A percentile compares a stretch with the other conserved stretches of the same genome.
These are phyloP conservation scores for Penicillium sp. DNA, from an alignment of 2,329 filamentous ascomycete genomes.

Conservation along the genomic window DNA sequence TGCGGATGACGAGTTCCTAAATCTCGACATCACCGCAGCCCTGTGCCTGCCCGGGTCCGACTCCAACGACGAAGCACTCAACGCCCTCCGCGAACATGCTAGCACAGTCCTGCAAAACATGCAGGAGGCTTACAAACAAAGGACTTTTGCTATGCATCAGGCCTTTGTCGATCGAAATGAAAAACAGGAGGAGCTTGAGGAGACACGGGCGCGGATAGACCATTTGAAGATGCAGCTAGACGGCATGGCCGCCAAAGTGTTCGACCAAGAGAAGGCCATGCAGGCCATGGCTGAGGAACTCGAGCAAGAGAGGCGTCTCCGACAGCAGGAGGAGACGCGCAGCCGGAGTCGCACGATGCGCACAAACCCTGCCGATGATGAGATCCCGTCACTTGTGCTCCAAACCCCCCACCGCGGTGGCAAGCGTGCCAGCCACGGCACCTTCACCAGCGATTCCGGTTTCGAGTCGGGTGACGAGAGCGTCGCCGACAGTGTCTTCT, in stretches of 20 bases:
- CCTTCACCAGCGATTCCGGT: constrained; percentile 54
- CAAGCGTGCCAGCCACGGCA: constrained; percentile 41
- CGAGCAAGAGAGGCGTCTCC: constrained; percentile 43
- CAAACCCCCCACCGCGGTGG: constrained; percentile 33
- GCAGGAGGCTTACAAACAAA: constrained; percentile 56
- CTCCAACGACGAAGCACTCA: constrained; percentile 54
- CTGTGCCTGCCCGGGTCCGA: constrained; percentile 54
- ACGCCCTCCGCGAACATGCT: constrained; percentile 56
- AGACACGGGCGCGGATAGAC: constrained; percentile 55
- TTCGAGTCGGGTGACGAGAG: constrained; percentile 59
- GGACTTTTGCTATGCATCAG: constrained; percentile 51
- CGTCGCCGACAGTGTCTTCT: constrained; percentile 50
- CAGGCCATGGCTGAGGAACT: constrained; percentile 50
- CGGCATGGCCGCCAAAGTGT: constrained; percentile 55
- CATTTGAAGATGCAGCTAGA: constrained; percentile 61
- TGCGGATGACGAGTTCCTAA: constrained; percentile 54
- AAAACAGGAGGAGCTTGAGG: constrained; percentile 60
- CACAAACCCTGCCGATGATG: constrained; percentile 31
- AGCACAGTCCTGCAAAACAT: constrained; percentile 54
- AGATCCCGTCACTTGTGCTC: constrained; percentile 37
- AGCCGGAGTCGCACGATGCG: constrained; percentile 34
- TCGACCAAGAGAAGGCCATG: constrained; percentile 58
- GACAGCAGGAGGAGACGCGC: constrained; percentile 40
- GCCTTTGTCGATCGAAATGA: constrained; percentile 55
- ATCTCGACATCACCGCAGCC: constrained; percentile 53